phyloP scores from a whole-genome alignment of 148 eudicot species.

The Silene uniflora region DNA sequence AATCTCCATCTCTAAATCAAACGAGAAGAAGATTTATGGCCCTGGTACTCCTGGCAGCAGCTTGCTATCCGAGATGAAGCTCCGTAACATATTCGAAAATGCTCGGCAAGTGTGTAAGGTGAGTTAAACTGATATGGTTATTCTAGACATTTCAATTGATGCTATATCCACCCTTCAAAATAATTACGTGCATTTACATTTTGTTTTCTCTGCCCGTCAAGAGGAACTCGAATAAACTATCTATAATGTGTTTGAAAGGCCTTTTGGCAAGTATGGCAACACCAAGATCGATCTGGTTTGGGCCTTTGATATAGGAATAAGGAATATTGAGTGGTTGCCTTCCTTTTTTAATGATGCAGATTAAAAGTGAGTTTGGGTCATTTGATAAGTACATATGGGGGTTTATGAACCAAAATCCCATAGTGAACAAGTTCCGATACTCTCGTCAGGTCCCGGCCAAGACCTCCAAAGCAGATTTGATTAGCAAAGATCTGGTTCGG shows the following conservation, averaged over 20 bases:
- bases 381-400: conserved; percentile 87
- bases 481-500: conserved; percentile 86
- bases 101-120: conserved; percentile 88
- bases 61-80: conserved; percentile 72
- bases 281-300: too few relatives aligned
- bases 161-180: background rate
- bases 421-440: conserved; percentile 54
- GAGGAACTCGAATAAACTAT: too few relatives aligned
- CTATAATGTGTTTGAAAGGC: too few relatives aligned
- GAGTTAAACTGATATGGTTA: conserved; percentile 15
- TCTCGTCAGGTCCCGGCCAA: conserved; percentile 72
- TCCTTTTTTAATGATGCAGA: conserved; percentile 41
- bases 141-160: background rate
- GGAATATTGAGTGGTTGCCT: too few relatives aligned
- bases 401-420: conserved; percentile 69
- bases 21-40: conserved; percentile 68
- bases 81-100: conserved; percentile 77
- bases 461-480: conserved; percentile 83
- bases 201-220: too few relatives aligned
- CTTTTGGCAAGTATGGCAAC: too few relatives aligned
- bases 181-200: too few relatives aligned
- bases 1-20: conserved; percentile 60
- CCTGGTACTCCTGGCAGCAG: conserved; percentile 68
- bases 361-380: conserved; percentile 61
- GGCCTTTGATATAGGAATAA: too few relatives aligned